A percentile compares a stretch with the other conserved stretches of the same genome.
These are phyloP conservation scores for Carex kokanica DNA, from an alignment of 176 grass and related monocot species.

Conservation along the genomic window DNA sequence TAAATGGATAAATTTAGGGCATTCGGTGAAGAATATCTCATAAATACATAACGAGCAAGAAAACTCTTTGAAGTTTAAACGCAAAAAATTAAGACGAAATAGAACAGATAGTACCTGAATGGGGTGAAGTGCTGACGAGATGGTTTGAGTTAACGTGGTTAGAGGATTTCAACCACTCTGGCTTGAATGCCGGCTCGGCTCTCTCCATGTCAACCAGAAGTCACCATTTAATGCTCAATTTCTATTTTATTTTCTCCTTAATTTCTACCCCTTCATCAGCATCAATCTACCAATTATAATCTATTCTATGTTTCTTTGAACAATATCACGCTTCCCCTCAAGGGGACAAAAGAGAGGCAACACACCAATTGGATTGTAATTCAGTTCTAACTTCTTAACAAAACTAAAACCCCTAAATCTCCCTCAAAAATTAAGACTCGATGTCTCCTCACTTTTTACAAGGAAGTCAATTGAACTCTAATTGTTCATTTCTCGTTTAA, in stretches of 20 bases:
- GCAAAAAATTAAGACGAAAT: not conserved
- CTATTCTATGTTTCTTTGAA: not conserved
- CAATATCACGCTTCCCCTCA: not conserved
- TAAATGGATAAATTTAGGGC: not conserved
- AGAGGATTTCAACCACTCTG: conserved; percentile 45
- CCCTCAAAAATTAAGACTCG: not conserved
- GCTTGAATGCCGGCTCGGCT: conserved; percentile 41
- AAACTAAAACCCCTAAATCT: conserved; percentile 4
- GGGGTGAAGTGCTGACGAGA: conserved; percentile 13
- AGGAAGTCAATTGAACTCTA: conserved; percentile 22
- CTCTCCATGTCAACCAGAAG: conserved; percentile 35
- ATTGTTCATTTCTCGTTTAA: not conserved
- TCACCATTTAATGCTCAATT: conserved; percentile 36
- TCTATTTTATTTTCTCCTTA: conserved; percentile 20
- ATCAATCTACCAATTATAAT: not conserved
- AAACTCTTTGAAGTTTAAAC: not conserved
- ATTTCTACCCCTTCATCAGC: conserved; percentile 8
- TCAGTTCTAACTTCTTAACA: conserved; percentile 8
- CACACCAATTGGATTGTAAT: not conserved
- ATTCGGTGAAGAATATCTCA: not conserved
- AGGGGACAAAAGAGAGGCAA: not conserved
- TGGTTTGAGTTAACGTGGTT: conserved; percentile 25
- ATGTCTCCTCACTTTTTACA: not conserved
- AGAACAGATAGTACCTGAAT: conserved; percentile 13
- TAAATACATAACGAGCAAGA: not conserved